phyloP scores from a whole-genome alignment of 495 filamentous ascomycete genomes.

The Neurospora tetrasperma region DNA sequence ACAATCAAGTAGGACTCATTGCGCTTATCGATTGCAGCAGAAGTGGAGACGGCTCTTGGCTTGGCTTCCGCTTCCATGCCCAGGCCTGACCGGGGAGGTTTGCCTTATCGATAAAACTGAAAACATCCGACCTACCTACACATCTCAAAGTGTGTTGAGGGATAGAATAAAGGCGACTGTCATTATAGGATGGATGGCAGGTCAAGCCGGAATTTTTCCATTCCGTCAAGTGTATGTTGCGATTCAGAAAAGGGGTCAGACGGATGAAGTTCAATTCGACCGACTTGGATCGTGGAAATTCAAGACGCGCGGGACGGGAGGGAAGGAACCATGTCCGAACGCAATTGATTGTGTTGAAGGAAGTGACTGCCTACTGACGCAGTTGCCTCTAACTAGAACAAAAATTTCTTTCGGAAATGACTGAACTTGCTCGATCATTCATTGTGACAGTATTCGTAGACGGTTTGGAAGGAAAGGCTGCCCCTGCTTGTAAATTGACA shows the following conservation, averaged over 20 bases:
- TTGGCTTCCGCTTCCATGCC: background rate
- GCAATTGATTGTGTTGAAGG: background rate
- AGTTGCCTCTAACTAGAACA: background rate
- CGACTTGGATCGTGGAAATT: background rate
- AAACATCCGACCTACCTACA: background rate
- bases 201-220: background rate
- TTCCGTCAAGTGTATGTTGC: background rate
- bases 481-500: background rate
- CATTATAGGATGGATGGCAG: background rate
- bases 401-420: background rate
- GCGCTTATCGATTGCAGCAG: background rate
- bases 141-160: background rate
- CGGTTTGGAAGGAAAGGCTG: background rate
- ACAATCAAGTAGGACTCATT: background rate
- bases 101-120: background rate
- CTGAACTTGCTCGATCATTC: background rate
- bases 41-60: background rate
- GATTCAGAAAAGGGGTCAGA: background rate
- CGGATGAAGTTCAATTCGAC: background rate
- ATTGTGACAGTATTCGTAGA: background rate
- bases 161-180: background rate
- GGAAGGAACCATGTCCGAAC: background rate
- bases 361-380: background rate
- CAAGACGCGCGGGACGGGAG: background rate
- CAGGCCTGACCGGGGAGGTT: background rate